Evolutionary conservation across 1,284 basidiomycete species (phyloP).

Genomic region (Stygiomarasmius scandens): DNA sequence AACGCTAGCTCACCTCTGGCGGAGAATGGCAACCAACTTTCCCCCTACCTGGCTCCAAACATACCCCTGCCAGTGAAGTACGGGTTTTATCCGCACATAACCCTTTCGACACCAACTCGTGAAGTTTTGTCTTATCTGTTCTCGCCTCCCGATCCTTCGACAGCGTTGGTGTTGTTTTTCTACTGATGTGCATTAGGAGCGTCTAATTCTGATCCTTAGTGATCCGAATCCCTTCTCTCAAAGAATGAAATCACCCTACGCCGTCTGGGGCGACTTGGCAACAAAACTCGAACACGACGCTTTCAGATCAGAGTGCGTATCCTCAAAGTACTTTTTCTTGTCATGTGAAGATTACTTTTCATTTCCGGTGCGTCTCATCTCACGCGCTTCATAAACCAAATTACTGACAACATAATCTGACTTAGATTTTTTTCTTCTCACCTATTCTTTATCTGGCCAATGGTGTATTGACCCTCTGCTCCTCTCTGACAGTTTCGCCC

Average conservation of each 20-base stretch:
- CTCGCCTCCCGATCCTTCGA: conserved; percentile 64
- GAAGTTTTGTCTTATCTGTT: conserved; percentile 72
- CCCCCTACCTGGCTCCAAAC: conserved; percentile 14
- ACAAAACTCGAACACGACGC: conserved; percentile 66
- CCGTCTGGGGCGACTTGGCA: conserved; percentile 72
- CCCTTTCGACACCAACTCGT: conserved; percentile 57
- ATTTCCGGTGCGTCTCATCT: conserved; percentile 29
- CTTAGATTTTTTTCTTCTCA: conserved; percentile 15
- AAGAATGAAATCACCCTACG: conserved; percentile 47
- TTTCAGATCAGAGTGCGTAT: conserved; percentile 76
- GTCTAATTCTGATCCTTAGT: conserved; percentile 21
- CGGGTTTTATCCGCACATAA: conserved; percentile 54
- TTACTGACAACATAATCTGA: conserved; percentile 1
- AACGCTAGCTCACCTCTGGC: conserved; percentile 13
- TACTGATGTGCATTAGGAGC: conserved; percentile 23
- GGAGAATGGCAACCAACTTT: conserved; percentile 10
- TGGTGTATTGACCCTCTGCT: conserved; percentile 4
- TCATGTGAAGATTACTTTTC: conserved; percentile 28
- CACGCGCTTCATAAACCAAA: conserved; percentile 7
- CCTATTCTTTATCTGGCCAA: conserved; percentile 11
- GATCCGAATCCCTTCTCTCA: conserved; percentile 35
- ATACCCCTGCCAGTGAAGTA: conserved; percentile 47
- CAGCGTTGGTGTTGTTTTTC: conserved; percentile 29
- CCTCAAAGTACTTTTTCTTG: conserved; percentile 19
- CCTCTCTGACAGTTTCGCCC: conserved; percentile 65